Evolutionary conservation across 2,329 filamentous ascomycete species (phyloP), one percentile per base, ranked within the genome.

Genomic region (Fusarium praegraminearum): DNA sequence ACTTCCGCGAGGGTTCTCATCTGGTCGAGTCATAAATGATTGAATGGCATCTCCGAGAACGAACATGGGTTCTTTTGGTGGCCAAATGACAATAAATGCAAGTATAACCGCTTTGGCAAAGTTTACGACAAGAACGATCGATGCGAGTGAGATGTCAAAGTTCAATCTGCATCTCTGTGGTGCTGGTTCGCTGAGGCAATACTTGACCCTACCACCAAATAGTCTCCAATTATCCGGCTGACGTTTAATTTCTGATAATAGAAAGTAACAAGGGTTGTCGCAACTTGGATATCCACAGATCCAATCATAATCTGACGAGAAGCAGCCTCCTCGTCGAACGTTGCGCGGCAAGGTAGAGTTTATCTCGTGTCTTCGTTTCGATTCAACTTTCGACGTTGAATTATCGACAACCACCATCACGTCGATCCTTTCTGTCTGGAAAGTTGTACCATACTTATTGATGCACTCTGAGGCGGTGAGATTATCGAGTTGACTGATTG

Each of bases 351-450:
- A 20, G 10, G 36, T 2, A 7, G 36, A 20, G 0, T 38, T 6
- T 12, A 20, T 20, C 5, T 38, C 11, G 10, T 20, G 3, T n/a
- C n/a, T 11, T n/a, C 3, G 10, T 2, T 38, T 38, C 11, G n/a
- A 20, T 38, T 35, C 16, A 5, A 5, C 7, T 38, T 38, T 12
- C 6, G 36, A 38, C n/a, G 2, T 18, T n/a, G 18, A 38, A 11
- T 2, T 4, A 18, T 26, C 22, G 8, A 26, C 9, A 7, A 46
- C 3, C 3, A 46, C 7, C 16, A 46, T 4, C 3, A 46, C 18
- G 1, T 46, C 8, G 0, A 0, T 0, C n/a, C 44, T 32, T 7
- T 1, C 4, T 4, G 44, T 16, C 7, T 20, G 18, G 3, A 46
- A 46, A 2, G 26, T 1, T 4, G 4, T 8, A 4, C 5, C 26